Base-by-base conservation (phyloP, 139 green algal species). In the Closterium sp. region DNA sequence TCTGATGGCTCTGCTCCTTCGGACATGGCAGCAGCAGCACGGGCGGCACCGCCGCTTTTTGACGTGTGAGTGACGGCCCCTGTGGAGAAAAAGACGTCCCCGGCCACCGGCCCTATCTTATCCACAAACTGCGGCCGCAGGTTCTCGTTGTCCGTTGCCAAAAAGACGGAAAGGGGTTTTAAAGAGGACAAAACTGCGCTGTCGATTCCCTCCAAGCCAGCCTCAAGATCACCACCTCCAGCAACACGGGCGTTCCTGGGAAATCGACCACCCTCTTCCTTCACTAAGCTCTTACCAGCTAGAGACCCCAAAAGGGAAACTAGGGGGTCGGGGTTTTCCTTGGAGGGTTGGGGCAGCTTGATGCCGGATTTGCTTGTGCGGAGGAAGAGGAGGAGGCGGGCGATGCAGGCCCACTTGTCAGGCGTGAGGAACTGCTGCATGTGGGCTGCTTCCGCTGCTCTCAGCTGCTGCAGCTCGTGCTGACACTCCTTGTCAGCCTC, bases 121-220 rank as follows among this genome's bases (percentile, higher is more conserved):
- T 34, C n/a, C 33, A 64, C 87, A 91, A 91, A 91, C 32, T 36
- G 25, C 23, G 87, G 87, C 25, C 35, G 34, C 34, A 91, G 34
- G 33, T 31, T 33, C 25, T 86, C 34, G 33, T 91, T 91, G 33
- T 91, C 87, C 8, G 35, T 87, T 33, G 87, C 87, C 32, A 91
- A 84, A 38, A 91, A 91, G 33, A 91, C 81, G 25, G 34, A 87
- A 89, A 84, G n/a, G 31, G n/a, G n/a, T 12, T 84, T 89, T n/a
- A 84, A 31, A 43, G 55, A 31, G 3, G 35, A 43, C n/a, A 85
- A 21, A 55, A n/a, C 32, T 84, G 30, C 55, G 30, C 55, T 85
- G 1, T 84, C 32, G 19, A 84, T 84, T 19, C 28, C 32, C 31
- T 84, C 30, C 32, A 33, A 32, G 30, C 30, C n/a, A 89, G 12